Conservation (phyloP, 257 asterid species). For the Jaltomata sinuosa region DNA sequence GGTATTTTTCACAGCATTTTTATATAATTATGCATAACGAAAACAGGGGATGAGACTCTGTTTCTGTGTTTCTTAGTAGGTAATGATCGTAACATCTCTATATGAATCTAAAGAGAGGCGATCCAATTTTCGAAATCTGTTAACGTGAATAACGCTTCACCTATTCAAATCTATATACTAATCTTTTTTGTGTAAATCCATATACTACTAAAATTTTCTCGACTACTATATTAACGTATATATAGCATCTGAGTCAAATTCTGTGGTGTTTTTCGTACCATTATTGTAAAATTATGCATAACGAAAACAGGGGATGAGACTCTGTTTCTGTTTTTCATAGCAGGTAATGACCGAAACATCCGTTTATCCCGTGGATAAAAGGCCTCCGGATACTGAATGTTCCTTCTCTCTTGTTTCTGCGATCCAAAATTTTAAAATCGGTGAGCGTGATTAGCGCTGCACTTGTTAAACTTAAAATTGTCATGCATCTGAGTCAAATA, state of each 20-base stretch:
- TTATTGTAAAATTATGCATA: background rate
- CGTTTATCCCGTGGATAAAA: background rate
- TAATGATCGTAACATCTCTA: background rate
- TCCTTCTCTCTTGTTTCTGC: background rate
- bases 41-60: background rate
- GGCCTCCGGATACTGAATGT: background rate
- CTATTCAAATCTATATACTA: background rate
- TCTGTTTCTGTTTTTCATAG: conserved; percentile 9
- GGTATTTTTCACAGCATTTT: background rate
- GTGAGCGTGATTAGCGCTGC: background rate
- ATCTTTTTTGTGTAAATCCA: background rate
- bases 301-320: background rate
- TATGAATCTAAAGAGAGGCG: background rate
- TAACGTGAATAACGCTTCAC: background rate
- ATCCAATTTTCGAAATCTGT: background rate
- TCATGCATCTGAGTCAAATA: background rate
- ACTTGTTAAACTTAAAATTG: background rate
- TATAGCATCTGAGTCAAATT: background rate
- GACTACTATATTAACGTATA: background rate
- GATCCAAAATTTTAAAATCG: background rate
- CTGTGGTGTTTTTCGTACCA: background rate
- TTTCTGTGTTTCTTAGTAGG: conserved; percentile 22
- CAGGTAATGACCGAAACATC: conserved; percentile 10
- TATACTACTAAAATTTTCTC: too few species aligned
- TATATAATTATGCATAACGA: background rate